Conservation (phyloP, 2,329 filamentous ascomycete genomes). For the Colletotrichum aenigma region DNA sequence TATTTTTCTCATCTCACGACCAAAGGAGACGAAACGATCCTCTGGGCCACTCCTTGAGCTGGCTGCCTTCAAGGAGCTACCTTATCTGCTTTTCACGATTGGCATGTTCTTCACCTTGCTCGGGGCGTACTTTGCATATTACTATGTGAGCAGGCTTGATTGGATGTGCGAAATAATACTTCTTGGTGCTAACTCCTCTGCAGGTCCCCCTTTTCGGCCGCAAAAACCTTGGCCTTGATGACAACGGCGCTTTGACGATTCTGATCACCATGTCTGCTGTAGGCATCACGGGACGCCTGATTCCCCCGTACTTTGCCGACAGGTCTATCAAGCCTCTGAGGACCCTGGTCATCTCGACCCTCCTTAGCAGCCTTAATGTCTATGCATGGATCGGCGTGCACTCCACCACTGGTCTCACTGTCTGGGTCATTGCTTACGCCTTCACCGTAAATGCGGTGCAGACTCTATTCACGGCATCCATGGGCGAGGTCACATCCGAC, state of each 20-base stretch:
- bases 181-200: neutral
- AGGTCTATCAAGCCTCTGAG: constrained; percentile 21
- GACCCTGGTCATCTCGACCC: constrained; percentile 13
- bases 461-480: constrained; percentile 41
- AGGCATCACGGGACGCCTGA: constrained; percentile 19
- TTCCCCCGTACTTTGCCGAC: constrained; percentile 22
- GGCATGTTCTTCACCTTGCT: constrained; percentile 19
- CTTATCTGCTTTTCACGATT: constrained; percentile 9
- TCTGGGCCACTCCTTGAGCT: constrained; percentile 9
- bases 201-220: constrained; percentile 10
- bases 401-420: constrained; percentile 35
- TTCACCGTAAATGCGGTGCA: constrained; percentile 44
- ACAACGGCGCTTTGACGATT: constrained; percentile 13
- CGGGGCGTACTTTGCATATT: constrained; percentile 14
- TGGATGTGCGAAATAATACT: too few relatives aligned
- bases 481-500: constrained; percentile 41
- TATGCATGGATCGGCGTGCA: constrained; percentile 39
- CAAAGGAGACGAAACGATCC: neutral
- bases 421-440: constrained; percentile 24
- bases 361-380: constrained; percentile 10
- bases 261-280: constrained; percentile 22
- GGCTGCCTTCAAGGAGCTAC: constrained; percentile 12
- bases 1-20: neutral
- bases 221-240: neutral
- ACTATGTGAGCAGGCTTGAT: neutral